Conservation (phyloP, 495 filamentous ascomycete species). For the Penicillium canescens region DNA sequence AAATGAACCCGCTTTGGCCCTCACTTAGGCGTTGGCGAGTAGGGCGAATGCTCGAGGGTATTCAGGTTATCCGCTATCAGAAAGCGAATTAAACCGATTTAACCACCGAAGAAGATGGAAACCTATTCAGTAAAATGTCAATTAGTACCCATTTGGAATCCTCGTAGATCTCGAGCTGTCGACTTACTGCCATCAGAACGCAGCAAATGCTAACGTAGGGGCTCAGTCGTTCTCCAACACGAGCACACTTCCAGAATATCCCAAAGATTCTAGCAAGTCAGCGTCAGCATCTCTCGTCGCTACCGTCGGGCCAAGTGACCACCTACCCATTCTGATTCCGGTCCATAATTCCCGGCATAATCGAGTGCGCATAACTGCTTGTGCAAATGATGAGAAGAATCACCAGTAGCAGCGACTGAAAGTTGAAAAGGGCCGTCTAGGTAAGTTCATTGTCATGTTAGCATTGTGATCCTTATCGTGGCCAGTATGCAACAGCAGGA, state of each 20-base stretch:
- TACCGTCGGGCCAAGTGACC: background rate
- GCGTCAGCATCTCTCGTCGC: constrained; percentile 3
- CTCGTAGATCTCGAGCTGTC: background rate
- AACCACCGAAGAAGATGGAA: constrained; percentile 46
- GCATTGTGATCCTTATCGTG: constrained; percentile 7
- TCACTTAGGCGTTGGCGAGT: background rate
- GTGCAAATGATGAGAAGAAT: constrained; percentile 96
- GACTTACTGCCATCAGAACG: constrained; percentile 87
- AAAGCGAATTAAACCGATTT: background rate
- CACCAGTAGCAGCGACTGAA: constrained; percentile 89
- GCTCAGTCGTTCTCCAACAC: constrained; percentile 89
- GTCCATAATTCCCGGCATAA: constrained; percentile 90
- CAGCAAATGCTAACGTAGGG: constrained; percentile 97
- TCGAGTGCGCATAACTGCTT: constrained; percentile 84
- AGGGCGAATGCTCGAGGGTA: too few species aligned
- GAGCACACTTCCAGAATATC: constrained; percentile 95
- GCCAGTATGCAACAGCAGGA: constrained; percentile 13
- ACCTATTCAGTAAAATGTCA: constrained; percentile 23
- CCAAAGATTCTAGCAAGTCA: constrained; percentile 65
- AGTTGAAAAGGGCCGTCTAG: constrained; percentile 96
- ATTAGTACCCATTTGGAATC: constrained; percentile 1
- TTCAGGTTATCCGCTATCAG: background rate
- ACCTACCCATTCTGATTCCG: constrained; percentile 85
- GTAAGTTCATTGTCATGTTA: constrained; percentile 13
- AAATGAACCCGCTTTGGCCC: background rate